A percentile compares a stretch with the other conserved stretches of the same genome.
phyloP scores from a whole-genome alignment of 805 yeast species.

The Ogataea salicorniae region DNA sequence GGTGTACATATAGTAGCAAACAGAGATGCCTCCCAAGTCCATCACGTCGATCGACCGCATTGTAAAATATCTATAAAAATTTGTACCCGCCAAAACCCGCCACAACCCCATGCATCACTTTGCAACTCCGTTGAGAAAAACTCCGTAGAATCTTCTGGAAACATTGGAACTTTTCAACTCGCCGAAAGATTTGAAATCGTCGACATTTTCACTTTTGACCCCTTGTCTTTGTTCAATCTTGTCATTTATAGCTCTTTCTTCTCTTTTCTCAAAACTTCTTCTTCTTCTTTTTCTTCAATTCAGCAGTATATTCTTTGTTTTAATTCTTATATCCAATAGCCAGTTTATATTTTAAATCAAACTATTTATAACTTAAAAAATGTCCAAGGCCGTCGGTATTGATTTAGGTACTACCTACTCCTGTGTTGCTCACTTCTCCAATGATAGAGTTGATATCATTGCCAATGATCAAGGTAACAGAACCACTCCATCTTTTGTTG shows the following conservation, averaged over 20 bases:
- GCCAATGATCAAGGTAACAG: conserved; percentile 99
- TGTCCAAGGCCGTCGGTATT: conserved; percentile 55
- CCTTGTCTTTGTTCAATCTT: neutral
- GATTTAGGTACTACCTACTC: conserved; percentile 88
- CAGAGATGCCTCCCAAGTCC: too few species aligned
- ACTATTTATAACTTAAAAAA: conserved; percentile 1
- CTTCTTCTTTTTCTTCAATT: neutral
- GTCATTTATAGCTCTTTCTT: neutral
- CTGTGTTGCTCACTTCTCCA: conserved; percentile 90
- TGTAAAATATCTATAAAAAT: neutral
- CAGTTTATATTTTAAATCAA: too few species aligned
- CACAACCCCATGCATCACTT: too few species aligned
- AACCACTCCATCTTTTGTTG: conserved; percentile 94
- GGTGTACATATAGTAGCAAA: neutral
- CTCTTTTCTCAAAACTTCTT: neutral
- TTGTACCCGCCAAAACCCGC: neutral
- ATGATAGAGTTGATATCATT: conserved; percentile 88
- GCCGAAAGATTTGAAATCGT: neutral
- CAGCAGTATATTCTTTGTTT: neutral
- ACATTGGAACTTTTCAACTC: neutral
- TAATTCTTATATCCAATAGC: neutral
- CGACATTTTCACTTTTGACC: neutral
- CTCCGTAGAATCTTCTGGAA: conserved; percentile 18
- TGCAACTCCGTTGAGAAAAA: neutral
- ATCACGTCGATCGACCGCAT: neutral